Evolutionary conservation across 129 eudicot species (phyloP), one percentile per base, ranked within the genome.

Genomic region (Chrysanthemum seticuspe): DNA sequence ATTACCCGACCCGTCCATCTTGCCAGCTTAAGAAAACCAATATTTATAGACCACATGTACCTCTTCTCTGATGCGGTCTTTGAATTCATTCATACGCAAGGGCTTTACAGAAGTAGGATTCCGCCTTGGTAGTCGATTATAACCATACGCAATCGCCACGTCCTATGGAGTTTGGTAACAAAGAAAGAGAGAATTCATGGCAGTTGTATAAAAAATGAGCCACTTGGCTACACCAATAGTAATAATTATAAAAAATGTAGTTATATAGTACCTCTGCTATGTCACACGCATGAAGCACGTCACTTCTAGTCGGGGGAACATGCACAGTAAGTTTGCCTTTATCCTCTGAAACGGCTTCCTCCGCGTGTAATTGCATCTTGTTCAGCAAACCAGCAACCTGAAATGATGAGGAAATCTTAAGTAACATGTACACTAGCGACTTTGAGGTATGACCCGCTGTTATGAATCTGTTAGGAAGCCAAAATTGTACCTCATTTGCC

Each of bases 271-370:
- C 98, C 97, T 94, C 98, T 72, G 95, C 96, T 56, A 94, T 87
- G 79, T 94, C 98, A 84, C 98, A 90, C 31, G 97, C 85, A 85
- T 94, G 97, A 81, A 90, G 96, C 74, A 94, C 79, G 76, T 94
- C 97, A 81, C 98, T 94, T 85, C 98, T 82, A 19, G 96, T 94
- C n/a, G 98, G 96, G 74, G 98, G 98, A 67, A 90, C 87, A 19
- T 91, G 79, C 69, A 90, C 88, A 36, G 76, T 83, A 68, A 94
- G 84, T 34, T 57, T 59, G 66, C 79, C 70, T 2, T 80, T 76
- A 69, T 83, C 84, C 67, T 31, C 77, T 19, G 78, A 74, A 48
- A 63, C 80, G 34, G 86, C 74, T 45, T 77, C 65, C 75, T 82
- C 64, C 5, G 86, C 96, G 14, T 83, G 86, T 57, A 92, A 76